Evolutionary conservation across 768 basidiomycete genomes (phyloP).

Genomic region (Mycena filopes): DNA sequence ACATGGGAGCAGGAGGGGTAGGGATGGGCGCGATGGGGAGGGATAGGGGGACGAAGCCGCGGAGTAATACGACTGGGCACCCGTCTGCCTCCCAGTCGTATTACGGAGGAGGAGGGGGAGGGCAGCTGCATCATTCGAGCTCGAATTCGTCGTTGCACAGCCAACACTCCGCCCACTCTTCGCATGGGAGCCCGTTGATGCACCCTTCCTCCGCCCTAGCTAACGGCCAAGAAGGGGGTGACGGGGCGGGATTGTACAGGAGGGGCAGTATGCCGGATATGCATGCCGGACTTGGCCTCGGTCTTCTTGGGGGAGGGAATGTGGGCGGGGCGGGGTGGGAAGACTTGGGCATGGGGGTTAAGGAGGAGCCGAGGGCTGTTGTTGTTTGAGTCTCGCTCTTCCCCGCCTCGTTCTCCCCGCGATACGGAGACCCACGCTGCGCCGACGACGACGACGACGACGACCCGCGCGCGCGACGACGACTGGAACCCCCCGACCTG

Average conservation of each 20-base stretch:
- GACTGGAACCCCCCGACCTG: no score
- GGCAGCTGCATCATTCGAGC: slow-evolving; percentile 13
- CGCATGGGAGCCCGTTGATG: not conserved
- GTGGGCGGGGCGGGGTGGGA: not conserved
- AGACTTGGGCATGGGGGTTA: slow-evolving; percentile 11
- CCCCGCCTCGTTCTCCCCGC: not conserved
- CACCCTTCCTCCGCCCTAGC: not conserved
- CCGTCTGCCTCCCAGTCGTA: no score
- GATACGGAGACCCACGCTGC: not conserved
- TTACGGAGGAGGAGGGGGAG: no score
- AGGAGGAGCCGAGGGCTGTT: slow-evolving; percentile 33
- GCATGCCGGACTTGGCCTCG: not conserved
- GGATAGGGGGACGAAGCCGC: slow-evolving; percentile 31
- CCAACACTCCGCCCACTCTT: not conserved
- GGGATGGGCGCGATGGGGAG: not conserved
- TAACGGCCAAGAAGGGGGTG: not conserved
- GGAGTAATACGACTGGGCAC: slow-evolving; percentile 32
- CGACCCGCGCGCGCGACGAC: no score
- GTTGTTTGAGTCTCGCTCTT: slow-evolving; percentile 6
- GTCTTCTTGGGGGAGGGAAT: not conserved
- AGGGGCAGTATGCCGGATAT: slow-evolving; percentile 22
- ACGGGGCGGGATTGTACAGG: slow-evolving; percentile 18
- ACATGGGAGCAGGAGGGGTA: not conserved
- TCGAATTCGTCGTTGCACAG: slow-evolving; percentile 3
- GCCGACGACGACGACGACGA: slow-evolving; percentile 5